Evolutionary conservation across 441 rosid genomes (phyloP), one percentile per base, ranked within the genome.

Genomic region (Sinapis alba): DNA sequence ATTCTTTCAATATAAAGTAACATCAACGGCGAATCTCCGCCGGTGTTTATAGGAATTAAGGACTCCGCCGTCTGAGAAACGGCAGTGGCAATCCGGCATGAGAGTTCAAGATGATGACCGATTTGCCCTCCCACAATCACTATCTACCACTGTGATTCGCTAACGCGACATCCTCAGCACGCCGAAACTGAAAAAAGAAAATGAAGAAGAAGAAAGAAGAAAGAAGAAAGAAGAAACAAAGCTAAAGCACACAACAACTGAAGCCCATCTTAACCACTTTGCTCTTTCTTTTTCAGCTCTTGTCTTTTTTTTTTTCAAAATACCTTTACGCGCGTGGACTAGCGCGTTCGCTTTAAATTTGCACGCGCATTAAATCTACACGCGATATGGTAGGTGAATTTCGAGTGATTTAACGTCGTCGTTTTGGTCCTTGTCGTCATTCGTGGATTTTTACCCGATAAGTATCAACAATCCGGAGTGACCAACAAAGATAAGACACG

Each of bases 261-360:
- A 79, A 76, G 68, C 79, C 77, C 69, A 69, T 75, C 77, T 75
- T 73, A 73, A 68, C 78, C 82, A 78, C 75, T 78, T 78, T 62
- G 74, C 72, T 61, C 71, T 63, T 68, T 62, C 53, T 53, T 62
- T 78, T 72, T 72, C 68, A 65, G 68, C 77, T 50, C 67, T 58
- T 54, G 58, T 76, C 61, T 56, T 57, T 56, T 43, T 63, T n/a
- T 62, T 32, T 13, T 41, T 30, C 36, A 41, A 41, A 41, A 41
- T n/a, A 8, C 30, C 60, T 30, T 38, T 57, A 61, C 15, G 78
- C 78, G 78, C 81, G 81, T 78, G 77, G 28, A 61, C 60, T 60
- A 50, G 76, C 81, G 74, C 68, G 71, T 73, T 9, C 24, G 20
- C 57, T 32, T 27, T 11, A 23, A 34, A 15, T 16, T 9, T 6